These are phyloP conservation scores for Saccharomyces hybrid DNA, from an alignment of 1,139 yeast species.

Conservation along the genomic window DNA sequence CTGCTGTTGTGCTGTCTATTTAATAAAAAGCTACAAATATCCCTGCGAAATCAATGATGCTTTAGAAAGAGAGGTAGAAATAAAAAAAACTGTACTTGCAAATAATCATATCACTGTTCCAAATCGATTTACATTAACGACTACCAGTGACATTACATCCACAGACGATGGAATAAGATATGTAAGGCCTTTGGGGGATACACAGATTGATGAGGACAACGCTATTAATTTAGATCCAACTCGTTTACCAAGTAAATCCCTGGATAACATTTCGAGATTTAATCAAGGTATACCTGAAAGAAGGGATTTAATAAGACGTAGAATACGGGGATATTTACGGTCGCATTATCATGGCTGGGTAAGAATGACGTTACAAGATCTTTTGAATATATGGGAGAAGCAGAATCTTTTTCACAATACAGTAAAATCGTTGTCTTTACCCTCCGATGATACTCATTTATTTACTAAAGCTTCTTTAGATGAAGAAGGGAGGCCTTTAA, in stretches of 20 bases:
- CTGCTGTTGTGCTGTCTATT: constrained; percentile 12
- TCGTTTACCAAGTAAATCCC: not conserved
- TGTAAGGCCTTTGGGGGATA: not conserved
- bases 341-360: constrained; percentile 24
- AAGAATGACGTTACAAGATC: constrained; percentile 22
- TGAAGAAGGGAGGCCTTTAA: constrained; percentile 5
- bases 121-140: not conserved
- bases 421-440: not conserved
- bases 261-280: constrained; percentile 14
- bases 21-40: constrained; percentile 5
- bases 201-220: not conserved
- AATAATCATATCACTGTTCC: not conserved
- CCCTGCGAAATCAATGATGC: constrained; percentile 4
- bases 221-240: not conserved
- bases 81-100: not conserved
- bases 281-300: constrained; percentile 15
- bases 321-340: constrained; percentile 22
- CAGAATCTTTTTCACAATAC: constrained; percentile 10
- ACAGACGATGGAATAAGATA: not conserved
- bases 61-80: not conserved
- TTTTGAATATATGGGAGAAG: constrained; percentile 27
- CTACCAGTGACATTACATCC: not conserved
- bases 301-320: constrained; percentile 15
- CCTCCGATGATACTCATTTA: not conserved
- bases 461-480: not conserved